Percentiles rank a stretch among this genome's conserved stretches.
Evolutionary conservation across 1,139 yeast species (phyloP).

Genomic region (Yamadazyma atlantica): DNA sequence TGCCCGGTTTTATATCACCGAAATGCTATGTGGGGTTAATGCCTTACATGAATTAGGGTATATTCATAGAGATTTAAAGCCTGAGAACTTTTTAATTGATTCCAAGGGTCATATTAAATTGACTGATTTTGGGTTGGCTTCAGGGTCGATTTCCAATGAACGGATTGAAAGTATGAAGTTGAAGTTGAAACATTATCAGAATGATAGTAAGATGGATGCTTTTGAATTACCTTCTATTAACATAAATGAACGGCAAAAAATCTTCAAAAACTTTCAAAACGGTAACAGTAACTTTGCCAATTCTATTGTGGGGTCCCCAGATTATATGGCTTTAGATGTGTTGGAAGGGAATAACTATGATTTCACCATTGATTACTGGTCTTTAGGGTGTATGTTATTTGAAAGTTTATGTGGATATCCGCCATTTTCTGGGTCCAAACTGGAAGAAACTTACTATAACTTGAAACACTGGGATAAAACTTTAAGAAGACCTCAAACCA

Average conservation of each 20-base stretch:
- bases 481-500: conserved; percentile 85
- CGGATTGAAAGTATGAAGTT: conserved; percentile 91
- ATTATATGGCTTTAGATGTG: conserved; percentile 98
- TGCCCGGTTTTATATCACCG: conserved; percentile 91
- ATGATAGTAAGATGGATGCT: conserved; percentile 44
- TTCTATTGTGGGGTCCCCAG: conserved; percentile 97
- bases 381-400: conserved; percentile 91
- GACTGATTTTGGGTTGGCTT: conserved; percentile 97
- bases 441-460: conserved; percentile 93
- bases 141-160: conserved; percentile 92
- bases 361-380: conserved; percentile 98
- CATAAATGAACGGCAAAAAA: conserved; percentile 82
- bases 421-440: conserved; percentile 91
- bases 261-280: conserved; percentile 74
- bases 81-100: conserved; percentile 94
- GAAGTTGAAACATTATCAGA: conserved; percentile 77
- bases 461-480: conserved; percentile 91
- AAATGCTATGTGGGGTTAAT: conserved; percentile 94
- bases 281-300: conserved; percentile 51
- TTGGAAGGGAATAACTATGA: conserved; percentile 92
- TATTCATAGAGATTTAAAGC: conserved; percentile 96
- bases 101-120: conserved; percentile 93
- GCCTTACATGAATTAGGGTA: conserved; percentile 93
- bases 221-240: conserved; percentile 73
- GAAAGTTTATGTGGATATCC: conserved; percentile 95